Base-by-base conservation (phyloP, 805 yeast genomes). In the Isabelozyma gotoi region DNA sequence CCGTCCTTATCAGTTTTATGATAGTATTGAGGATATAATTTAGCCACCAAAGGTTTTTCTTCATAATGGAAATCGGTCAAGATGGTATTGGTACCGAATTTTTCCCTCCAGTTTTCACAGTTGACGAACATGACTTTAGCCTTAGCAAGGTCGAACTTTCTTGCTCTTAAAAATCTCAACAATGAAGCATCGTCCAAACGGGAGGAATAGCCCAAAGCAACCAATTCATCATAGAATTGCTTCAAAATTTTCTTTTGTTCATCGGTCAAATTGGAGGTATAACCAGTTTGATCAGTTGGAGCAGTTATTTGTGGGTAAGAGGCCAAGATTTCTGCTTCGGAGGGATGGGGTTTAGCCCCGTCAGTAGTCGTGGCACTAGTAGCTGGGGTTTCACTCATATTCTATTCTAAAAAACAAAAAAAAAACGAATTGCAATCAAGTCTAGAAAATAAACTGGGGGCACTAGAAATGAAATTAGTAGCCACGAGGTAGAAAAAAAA, bases 1-100 rank as follows among this genome's bases (percentile, higher is more conserved):
- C 99, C 99, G 51, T 94, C 99, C 59, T 78, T 88, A 67, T 94
- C 99, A 27, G 92, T 88, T 74, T 94, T 91, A 73, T 94, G 98
- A 68, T 94, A 94, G 72, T 91, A 94, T 71, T 91, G 97, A 29
- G 99, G 99, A 67, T 94, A 94, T 67, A 75, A 85, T 60, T 81
- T 77, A 48, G 96, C 96, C 51, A 91, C 97, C 40, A 80, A 66
- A 19, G 94, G 86, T 72, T 94, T 94, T 73, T 94, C 99, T n/a
- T 80, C 82, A 71, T 92, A 94, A 48, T 87, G 82, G 77, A 92
- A 94, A 62, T 89, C 96, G 54, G 77, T 73, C 59, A 94, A 76
- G 51, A 94, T 85, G 37, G 92, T 88, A 68, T 92, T 85, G 29
- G 90, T 81, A 49, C 96, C 97, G 54, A 77, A 89, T 48, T 83